Evolutionary conservation across 2,329 filamentous ascomycete species (phyloP), one percentile per base, ranked within the genome.

Genomic region (Verticillium nubilum): DNA sequence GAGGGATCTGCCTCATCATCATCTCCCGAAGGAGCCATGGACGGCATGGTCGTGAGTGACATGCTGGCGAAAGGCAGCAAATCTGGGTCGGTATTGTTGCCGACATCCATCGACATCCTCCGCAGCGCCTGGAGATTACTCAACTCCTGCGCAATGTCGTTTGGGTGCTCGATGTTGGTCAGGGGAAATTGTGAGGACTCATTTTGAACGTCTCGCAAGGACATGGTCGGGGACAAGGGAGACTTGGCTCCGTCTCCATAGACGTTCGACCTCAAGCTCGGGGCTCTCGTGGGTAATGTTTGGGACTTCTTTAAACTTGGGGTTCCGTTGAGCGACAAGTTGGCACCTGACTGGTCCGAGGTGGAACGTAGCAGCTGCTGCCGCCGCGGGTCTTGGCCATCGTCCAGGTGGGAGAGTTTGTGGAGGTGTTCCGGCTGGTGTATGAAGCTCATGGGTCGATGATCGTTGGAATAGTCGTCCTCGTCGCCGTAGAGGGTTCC

Each of bases 71-170:
- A 91, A 2, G 88, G 88, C 15, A 91, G 87, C 64, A 96, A 79
- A 71, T 96, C 91, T 0, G 91, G 87, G 66, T 90, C 86, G 62
- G 81, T 84, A 52, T 78, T 84, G 63, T 85, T 96, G 77, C 77
- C 86, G 66, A 96, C 91, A 71, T 96, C 93, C 92, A 97, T 97
- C 23, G 93, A 97, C 87, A 97, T 91, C 64, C 93, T 86, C 66
- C 93, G 86, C 63, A 97, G 84, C 2, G 93, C 93, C 73, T 96
- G 92, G 62, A 97, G 77, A 69, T 97, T 97, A 78, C 89, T 96
- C 67, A 97, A 78, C 76, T 97, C 93, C 75, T 96, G 91, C 27
- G 92, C 92, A 61, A 97, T 91, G 62, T 93, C 92, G 61, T 88
- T 92, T 1, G 93, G 89, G 68, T 94, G 89, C 63, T 92, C 92